phyloP scores from a whole-genome alignment of 1,139 yeast species.

The Candida tropicalis region DNA sequence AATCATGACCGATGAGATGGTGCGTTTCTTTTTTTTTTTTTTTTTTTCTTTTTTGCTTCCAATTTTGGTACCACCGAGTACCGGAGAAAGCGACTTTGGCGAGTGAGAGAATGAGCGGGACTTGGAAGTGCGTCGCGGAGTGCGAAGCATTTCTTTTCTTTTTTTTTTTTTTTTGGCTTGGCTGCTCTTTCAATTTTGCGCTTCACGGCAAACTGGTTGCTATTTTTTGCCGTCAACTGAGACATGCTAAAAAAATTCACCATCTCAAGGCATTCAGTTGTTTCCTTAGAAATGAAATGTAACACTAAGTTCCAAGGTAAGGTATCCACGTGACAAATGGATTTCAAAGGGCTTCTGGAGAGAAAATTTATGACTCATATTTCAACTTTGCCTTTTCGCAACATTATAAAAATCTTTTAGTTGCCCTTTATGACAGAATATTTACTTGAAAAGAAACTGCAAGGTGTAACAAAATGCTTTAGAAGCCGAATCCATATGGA shows the following conservation, averaged over 20 bases:
- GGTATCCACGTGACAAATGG: not conserved
- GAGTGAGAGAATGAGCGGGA: too few species aligned
- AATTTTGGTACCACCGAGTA: too few species aligned
- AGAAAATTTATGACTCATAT: slow-evolving; percentile 9
- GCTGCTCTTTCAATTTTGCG: not conserved
- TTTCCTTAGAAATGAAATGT: not conserved
- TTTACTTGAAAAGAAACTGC: not conserved
- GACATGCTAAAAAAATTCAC: not conserved
- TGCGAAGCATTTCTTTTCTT: too few species aligned
- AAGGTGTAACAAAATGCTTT: not conserved
- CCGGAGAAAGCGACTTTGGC: too few species aligned
- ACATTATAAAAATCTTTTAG: slow-evolving; percentile 2
- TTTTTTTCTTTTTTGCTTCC: not conserved
- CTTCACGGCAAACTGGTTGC: not conserved
- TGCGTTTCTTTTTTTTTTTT: slow-evolving; percentile 1
- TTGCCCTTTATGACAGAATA: slow-evolving; percentile 6
- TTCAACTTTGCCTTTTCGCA: slow-evolving; percentile 9
- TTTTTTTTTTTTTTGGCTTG: not conserved
- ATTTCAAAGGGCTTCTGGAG: not conserved
- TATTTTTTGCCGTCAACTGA: not conserved
- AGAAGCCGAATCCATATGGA: not conserved
- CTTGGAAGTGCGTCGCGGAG: too few species aligned
- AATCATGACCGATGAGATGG: not conserved
- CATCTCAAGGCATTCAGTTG: not conserved
- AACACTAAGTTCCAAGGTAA: not conserved